Conservation (phyloP, 768 basidiomycete species). For the Ramaria rubella region DNA sequence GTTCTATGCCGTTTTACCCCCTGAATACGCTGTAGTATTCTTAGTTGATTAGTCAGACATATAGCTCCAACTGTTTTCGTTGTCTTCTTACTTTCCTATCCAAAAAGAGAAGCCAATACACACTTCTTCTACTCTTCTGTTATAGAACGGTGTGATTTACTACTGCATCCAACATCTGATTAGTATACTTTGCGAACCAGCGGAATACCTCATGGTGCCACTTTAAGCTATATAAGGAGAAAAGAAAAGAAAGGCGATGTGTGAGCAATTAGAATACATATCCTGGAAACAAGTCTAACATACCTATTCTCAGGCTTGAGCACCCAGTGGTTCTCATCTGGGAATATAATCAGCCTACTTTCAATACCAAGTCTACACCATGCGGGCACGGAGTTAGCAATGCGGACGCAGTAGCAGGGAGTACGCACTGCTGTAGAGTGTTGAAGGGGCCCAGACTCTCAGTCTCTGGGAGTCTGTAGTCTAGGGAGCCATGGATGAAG, state of each 20-base stretch:
- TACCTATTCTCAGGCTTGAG: conserved; percentile 71
- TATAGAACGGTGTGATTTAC: too few relatives aligned
- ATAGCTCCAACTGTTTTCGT: too few relatives aligned
- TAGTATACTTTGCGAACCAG: conserved; percentile 51
- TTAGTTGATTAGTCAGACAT: too few relatives aligned
- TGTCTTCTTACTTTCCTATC: too few relatives aligned
- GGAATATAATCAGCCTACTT: conserved; percentile 76
- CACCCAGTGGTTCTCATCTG: conserved; percentile 93
- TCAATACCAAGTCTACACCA: conserved; percentile 56
- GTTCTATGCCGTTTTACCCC: too few relatives aligned
- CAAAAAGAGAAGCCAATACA: too few relatives aligned
- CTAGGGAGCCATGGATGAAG: conserved; percentile 81
- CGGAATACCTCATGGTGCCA: conserved; percentile 95
- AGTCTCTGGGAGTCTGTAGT: conserved; percentile 80
- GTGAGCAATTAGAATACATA: neutral
- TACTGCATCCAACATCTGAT: too few relatives aligned
- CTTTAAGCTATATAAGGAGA: conserved; percentile 50
- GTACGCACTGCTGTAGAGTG: conserved; percentile 70
- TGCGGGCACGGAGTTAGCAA: neutral
- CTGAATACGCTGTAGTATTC: too few relatives aligned
- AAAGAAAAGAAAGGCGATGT: neutral
- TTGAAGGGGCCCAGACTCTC: conserved; percentile 84
- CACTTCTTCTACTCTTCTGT: too few relatives aligned
- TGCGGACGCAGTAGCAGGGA: conserved; percentile 15
- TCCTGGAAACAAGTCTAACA: conserved; percentile 13